Evolutionary conservation across 2,329 filamentous ascomycete species (phyloP).

Genomic region (Epicoccum sorghinum): DNA sequence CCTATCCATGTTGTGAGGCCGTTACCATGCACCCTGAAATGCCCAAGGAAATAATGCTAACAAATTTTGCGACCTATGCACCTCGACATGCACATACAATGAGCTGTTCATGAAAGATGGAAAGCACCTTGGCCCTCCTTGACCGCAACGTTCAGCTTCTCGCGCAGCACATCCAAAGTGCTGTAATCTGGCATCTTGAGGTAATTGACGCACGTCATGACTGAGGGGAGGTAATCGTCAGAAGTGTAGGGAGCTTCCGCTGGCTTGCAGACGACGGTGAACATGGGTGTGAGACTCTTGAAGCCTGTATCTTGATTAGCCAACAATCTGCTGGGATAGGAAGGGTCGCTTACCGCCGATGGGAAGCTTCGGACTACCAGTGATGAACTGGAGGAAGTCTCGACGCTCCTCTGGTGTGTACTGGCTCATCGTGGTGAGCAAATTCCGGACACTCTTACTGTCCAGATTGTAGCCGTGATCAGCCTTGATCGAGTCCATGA

Average conservation of each 20-base stretch:
- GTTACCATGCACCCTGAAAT: constrained; percentile 17
- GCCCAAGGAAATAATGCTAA: constrained; percentile 12
- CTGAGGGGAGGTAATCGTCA: constrained; percentile 97
- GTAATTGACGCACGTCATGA: constrained; percentile 99
- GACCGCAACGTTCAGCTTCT: constrained; percentile 83
- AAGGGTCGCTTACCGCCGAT: constrained; percentile 78
- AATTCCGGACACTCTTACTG: constrained; percentile 90
- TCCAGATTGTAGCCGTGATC: constrained; percentile 99
- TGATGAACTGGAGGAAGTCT: constrained; percentile 97
- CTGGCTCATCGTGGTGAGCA: constrained; percentile 94
- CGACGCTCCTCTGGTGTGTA: constrained; percentile 75
- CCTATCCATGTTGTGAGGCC: constrained; percentile 12
- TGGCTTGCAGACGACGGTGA: constrained; percentile 99
- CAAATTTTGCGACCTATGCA: constrained; percentile 15
- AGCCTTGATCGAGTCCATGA: constrained; percentile 98
- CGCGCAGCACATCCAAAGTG: constrained; percentile 73
- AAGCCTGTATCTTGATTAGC: constrained; percentile 68
- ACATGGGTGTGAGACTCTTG: constrained; percentile 96
- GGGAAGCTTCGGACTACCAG: constrained; percentile 94
- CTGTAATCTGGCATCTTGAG: constrained; percentile 97
- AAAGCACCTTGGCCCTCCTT: constrained; percentile 97
- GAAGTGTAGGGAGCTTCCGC: constrained; percentile 91
- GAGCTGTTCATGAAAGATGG: constrained; percentile 76
- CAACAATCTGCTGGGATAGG: background rate
- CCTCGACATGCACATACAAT: constrained; percentile 1